Conservation (phyloP, 2,329 filamentous ascomycete genomes). For the Neonectria hederae region DNA sequence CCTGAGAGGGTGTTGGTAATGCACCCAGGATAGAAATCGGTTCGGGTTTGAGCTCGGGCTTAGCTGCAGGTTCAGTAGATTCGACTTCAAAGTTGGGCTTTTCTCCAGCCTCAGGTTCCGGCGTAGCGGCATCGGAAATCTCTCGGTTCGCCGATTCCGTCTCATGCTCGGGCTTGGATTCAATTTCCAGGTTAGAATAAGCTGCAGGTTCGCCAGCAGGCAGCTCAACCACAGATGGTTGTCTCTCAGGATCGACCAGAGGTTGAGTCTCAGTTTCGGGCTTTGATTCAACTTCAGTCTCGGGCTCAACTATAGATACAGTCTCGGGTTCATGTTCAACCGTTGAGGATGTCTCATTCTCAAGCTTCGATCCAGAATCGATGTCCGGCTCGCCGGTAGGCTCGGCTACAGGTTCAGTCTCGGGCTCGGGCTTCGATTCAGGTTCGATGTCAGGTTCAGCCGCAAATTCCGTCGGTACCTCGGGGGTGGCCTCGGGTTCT, state of each 20-base stretch:
- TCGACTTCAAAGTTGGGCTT: slow-evolving; percentile 15
- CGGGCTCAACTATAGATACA: slow-evolving; percentile 42
- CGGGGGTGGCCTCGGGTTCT: slow-evolving; percentile 27
- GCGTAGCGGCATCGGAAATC: slow-evolving; percentile 29
- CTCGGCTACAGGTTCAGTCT: slow-evolving; percentile 24
- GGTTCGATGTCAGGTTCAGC: slow-evolving; percentile 34
- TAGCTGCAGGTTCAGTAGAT: slow-evolving; percentile 27
- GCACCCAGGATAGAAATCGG: neutral
- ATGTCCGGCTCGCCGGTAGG: slow-evolving; percentile 20
- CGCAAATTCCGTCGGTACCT: slow-evolving; percentile 28
- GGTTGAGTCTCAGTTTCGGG: slow-evolving; percentile 39
- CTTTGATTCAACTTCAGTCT: slow-evolving; percentile 44
- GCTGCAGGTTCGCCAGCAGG: slow-evolving; percentile 26
- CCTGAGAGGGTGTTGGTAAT: neutral
- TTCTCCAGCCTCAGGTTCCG: slow-evolving; percentile 32
- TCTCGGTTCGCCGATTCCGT: slow-evolving; percentile 24
- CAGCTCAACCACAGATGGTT: slow-evolving; percentile 25
- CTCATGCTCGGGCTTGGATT: slow-evolving; percentile 26
- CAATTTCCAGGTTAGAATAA: slow-evolving; percentile 25
- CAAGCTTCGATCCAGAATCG: slow-evolving; percentile 31
- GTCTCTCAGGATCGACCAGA: slow-evolving; percentile 27
- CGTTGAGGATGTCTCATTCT: slow-evolving; percentile 33
- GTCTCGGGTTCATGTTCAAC: slow-evolving; percentile 35
- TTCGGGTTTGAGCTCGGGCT: slow-evolving; percentile 4
- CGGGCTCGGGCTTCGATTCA: slow-evolving; percentile 26